These are phyloP conservation scores for Gomphus bonarii DNA, from an alignment of 1,284 basidiomycete species.

Conservation along the genomic window DNA sequence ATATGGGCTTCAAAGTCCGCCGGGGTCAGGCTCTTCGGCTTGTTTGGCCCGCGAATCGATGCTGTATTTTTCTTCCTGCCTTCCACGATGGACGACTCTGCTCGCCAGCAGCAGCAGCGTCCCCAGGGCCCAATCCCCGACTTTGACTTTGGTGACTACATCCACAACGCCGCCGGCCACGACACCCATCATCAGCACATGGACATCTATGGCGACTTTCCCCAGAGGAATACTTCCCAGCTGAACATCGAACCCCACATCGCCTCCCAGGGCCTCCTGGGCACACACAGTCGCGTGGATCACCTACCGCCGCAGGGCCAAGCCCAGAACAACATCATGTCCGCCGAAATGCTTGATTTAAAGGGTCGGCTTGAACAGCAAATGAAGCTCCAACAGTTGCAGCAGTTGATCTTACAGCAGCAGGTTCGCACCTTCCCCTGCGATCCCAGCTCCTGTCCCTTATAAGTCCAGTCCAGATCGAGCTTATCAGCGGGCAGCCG, in stretches of 20 bases:
- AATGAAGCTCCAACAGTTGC: conserved; percentile 66
- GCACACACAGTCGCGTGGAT: background rate
- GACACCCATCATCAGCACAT: background rate
- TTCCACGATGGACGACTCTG: background rate
- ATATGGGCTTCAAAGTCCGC: too few relatives aligned
- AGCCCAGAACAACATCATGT: background rate
- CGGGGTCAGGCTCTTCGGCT: background rate
- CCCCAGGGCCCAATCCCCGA: background rate
- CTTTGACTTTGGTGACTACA: conserved; percentile 5
- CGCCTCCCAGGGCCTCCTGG: background rate
- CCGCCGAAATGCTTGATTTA: conserved; percentile 8
- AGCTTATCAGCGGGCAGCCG: conserved; percentile 45
- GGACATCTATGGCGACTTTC: conserved; percentile 7
- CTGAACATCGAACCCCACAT: background rate
- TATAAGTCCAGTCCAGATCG: conserved; percentile 37
- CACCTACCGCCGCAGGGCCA: background rate
- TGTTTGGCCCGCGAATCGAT: background rate
- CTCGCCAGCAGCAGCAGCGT: background rate
- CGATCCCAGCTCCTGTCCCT: conserved; percentile 11
- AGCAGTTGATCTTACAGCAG: conserved; percentile 76
- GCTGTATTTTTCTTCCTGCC: background rate
- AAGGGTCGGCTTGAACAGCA: conserved; percentile 30
- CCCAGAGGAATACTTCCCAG: background rate
- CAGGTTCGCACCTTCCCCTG: conserved; percentile 40
- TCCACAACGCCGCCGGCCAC: background rate